A percentile compares a stretch with the other conserved stretches of the same genome.
phyloP scores from a whole-genome alignment of 129 eudicot species.

The Saussurea involucrata region DNA sequence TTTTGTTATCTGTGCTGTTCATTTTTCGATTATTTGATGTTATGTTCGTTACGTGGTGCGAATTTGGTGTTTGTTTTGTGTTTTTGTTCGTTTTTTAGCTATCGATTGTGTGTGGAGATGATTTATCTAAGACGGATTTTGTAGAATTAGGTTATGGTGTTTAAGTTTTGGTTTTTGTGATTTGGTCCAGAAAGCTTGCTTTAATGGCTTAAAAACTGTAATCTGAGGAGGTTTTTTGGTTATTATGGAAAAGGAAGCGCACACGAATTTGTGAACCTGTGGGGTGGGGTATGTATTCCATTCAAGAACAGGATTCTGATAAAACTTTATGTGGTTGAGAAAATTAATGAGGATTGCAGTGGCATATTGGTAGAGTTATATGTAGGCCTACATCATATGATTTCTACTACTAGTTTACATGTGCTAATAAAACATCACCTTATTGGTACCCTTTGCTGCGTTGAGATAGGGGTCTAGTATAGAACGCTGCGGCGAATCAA shows the following conservation, averaged over 20 bases:
- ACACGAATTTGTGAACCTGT: neutral
- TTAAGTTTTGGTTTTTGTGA: neutral
- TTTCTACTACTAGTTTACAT: neutral
- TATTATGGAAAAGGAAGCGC: neutral
- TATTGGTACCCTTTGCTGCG: neutral
- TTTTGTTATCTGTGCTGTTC: neutral
- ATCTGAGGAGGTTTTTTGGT: neutral
- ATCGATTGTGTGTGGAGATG: neutral
- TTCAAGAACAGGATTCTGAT: neutral
- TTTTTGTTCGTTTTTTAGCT: neutral
- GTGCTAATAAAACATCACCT: neutral
- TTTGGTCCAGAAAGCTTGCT: neutral
- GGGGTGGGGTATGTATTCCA: neutral
- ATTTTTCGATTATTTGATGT: neutral
- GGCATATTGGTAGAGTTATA: neutral
- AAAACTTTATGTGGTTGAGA: neutral
- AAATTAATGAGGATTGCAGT: neutral
- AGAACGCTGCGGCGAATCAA: too few species aligned
- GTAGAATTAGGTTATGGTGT: slow-evolving; percentile 1
- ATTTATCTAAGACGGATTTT: neutral
- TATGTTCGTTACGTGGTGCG: neutral
- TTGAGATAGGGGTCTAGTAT: neutral
- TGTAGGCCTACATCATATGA: neutral
- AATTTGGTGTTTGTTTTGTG: slow-evolving; percentile 4
- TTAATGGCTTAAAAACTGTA: neutral